Percentiles rank a stretch among this genome's conserved stretches.
phyloP scores from a whole-genome alignment of 768 basidiomycete genomes.

The Agaricus sinodeliciosus region DNA sequence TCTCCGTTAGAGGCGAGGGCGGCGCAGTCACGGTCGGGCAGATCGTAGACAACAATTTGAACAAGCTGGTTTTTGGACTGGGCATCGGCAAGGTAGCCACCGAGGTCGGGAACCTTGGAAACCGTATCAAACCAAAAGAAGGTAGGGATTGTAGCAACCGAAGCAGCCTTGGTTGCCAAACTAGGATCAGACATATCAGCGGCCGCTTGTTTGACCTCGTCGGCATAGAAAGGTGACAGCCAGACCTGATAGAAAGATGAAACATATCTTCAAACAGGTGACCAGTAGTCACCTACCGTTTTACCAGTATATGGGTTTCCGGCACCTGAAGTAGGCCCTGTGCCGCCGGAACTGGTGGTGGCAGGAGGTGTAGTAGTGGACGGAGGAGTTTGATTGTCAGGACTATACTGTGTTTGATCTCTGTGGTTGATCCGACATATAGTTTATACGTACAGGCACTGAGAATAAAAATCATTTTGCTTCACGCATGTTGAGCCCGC shows the following conservation, averaged over 20 bases:
- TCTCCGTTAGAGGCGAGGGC: constrained; percentile 63
- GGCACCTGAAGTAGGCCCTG: constrained; percentile 26
- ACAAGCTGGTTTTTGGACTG: constrained; percentile 41
- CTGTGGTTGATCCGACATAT: neutral
- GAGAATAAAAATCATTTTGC: constrained; percentile 32
- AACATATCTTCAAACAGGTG: neutral
- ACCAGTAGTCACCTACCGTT: constrained; percentile 21
- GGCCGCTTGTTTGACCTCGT: constrained; percentile 46
- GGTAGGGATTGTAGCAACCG: constrained; percentile 51
- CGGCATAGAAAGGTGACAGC: constrained; percentile 49
- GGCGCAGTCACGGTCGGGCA: constrained; percentile 63
- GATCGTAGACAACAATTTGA: constrained; percentile 50
- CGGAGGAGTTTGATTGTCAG: constrained; percentile 6
- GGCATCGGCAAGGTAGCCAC: constrained; percentile 52
- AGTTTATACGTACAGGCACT: constrained; percentile 30
- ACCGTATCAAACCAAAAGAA: constrained; percentile 59
- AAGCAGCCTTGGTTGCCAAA: constrained; percentile 40
- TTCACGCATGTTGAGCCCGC: constrained; percentile 26
- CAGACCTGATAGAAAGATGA: constrained; percentile 30
- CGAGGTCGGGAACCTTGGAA: constrained; percentile 47
- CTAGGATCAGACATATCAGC: constrained; percentile 41
- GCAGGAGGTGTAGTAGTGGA: constrained; percentile 18
- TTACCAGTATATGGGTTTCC: constrained; percentile 51
- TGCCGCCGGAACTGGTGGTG: constrained; percentile 17
- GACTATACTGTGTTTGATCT: constrained; percentile 10